Percentiles rank a stretch among this genome's conserved stretches.
phyloP scores from a whole-genome alignment of 73 alveolate genomes.

The Paramecium sonneborni region DNA sequence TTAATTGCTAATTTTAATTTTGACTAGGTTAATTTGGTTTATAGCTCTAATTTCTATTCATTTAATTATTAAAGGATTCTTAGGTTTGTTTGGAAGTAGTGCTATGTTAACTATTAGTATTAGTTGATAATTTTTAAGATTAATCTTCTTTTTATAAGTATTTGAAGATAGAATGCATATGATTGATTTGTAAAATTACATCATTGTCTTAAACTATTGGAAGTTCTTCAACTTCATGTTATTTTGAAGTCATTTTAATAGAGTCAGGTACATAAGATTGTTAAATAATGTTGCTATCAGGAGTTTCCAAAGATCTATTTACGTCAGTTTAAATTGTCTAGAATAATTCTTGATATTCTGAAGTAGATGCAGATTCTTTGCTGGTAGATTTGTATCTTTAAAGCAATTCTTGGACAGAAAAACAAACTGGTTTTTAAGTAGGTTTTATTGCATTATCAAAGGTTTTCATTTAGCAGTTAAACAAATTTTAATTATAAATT shows the following conservation, averaged over 20 bases:
- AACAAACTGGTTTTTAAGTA: background rate
- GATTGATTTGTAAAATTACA: background rate
- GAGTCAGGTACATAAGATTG: background rate
- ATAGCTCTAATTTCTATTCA: background rate
- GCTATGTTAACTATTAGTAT: constrained; percentile 22
- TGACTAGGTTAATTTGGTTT: background rate
- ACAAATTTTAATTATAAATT: background rate
- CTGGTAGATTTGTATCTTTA: background rate
- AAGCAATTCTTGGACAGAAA: background rate
- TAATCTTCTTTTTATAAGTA: background rate
- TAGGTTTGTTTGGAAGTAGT: background rate
- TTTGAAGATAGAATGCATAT: background rate
- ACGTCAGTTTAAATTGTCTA: background rate
- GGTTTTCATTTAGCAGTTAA: constrained; percentile 38
- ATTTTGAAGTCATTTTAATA: background rate
- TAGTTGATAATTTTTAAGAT: background rate
- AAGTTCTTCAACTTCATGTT: background rate
- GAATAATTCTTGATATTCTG: background rate
- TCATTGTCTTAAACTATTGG: background rate
- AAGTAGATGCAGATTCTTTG: background rate
- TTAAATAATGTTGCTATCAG: background rate
- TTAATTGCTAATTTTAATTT: background rate
- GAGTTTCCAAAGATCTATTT: background rate
- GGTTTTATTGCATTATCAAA: constrained; percentile 9
- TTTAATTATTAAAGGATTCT: background rate